Conservation (phyloP, 192 early-diverging fungal species). For the Gamsiella multidivaricata region DNA sequence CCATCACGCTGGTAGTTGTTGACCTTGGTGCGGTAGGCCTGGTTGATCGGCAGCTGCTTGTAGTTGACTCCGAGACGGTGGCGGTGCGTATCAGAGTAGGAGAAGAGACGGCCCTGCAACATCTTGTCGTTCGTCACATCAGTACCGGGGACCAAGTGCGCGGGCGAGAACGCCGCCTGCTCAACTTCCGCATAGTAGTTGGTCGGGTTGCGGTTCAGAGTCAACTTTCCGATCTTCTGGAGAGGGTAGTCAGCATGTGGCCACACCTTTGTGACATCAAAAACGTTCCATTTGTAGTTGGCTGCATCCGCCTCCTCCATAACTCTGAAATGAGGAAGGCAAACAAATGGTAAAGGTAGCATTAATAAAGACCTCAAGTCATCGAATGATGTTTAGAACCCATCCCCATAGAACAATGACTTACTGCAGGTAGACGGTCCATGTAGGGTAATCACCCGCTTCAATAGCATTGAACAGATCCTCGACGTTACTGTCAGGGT, state of each 20-base stretch:
- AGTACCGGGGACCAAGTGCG: constrained; percentile 84
- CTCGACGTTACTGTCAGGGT: constrained; percentile 81
- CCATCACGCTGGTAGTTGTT: constrained; percentile 85
- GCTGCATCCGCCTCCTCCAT: constrained; percentile 78
- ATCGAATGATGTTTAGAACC: too few species aligned
- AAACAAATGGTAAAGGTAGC: background rate
- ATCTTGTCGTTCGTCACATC: constrained; percentile 83
- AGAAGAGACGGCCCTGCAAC: constrained; percentile 88
- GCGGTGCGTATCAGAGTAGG: constrained; percentile 88
- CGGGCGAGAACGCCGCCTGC: constrained; percentile 83
- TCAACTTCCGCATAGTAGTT: constrained; percentile 91
- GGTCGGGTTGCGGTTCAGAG: constrained; percentile 83
- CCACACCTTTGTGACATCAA: constrained; percentile 87
- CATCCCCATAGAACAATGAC: background rate
- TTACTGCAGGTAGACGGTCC: constrained; percentile 76
- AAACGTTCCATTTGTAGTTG: constrained; percentile 78
- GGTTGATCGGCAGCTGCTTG: constrained; percentile 85
- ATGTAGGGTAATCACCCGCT: constrained; percentile 74
- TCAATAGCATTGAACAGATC: constrained; percentile 83
- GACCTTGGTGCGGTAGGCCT: constrained; percentile 66
- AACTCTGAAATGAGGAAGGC: constrained; percentile 34
- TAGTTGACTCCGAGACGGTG: constrained; percentile 87
- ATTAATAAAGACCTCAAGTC: background rate
- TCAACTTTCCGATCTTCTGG: constrained; percentile 79
- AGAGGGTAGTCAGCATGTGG: constrained; percentile 83